A percentile compares a stretch with the other conserved stretches of the same genome.
Evolutionary conservation across 2,329 filamentous ascomycete genomes (phyloP).

Genomic region (Trichoderma citrinoviride): DNA sequence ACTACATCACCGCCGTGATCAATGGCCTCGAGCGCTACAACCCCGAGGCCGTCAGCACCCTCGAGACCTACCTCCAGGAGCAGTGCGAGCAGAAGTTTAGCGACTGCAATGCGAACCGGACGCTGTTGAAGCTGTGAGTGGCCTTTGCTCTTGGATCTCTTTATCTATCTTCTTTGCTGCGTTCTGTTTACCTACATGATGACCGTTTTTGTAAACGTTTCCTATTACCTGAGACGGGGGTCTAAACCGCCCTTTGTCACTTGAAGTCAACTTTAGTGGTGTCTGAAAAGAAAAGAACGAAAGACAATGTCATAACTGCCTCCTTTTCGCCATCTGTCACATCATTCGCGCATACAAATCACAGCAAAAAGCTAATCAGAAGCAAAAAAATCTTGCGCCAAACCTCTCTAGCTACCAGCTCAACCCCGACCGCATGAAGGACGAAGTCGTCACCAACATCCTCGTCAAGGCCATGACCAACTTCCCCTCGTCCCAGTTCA

Average conservation of each 20-base stretch:
- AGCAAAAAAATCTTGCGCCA: constrained; percentile 7
- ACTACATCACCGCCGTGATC: constrained; percentile 88
- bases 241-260: constrained; percentile 34
- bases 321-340: background rate
- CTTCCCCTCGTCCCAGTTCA: constrained; percentile 95
- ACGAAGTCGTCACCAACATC: constrained; percentile 97
- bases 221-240: constrained; percentile 87
- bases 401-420: constrained; percentile 79
- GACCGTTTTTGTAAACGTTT: constrained; percentile 81
- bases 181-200: constrained; percentile 56
- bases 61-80: constrained; percentile 90
- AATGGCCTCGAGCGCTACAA: constrained; percentile 98
- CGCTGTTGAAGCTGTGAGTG: constrained; percentile 93
- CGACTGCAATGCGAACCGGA: constrained; percentile 96
- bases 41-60: constrained; percentile 87
- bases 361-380: background rate
- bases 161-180: background rate
- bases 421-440: constrained; percentile 95
- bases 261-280: constrained; percentile 56
- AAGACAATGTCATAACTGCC: background rate
- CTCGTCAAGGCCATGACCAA: constrained; percentile 97
- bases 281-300: constrained; percentile 56
- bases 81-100: constrained; percentile 95
- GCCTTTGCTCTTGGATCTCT: background rate
- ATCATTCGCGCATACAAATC: background rate